Base-by-base conservation (phyloP, 352 stramenopile species). In the Peronosclerospora sorghi region DNA sequence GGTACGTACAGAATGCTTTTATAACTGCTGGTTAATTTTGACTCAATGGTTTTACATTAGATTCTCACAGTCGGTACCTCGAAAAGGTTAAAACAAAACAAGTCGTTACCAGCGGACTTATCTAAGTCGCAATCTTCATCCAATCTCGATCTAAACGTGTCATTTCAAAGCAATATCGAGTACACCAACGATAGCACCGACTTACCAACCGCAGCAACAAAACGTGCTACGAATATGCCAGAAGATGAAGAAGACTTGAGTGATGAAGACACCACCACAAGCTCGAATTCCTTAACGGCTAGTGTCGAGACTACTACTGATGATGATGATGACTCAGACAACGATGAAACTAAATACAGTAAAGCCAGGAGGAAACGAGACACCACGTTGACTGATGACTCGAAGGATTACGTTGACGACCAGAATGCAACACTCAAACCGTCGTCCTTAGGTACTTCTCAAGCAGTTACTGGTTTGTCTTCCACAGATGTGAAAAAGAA, bases 1-100 rank as follows among this genome's bases (percentile, higher is more conserved):
- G 41, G 72, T 81, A 59, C 23, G 61, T 57, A 8, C 14, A 42
- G 8, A 18, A 27, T 29, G 14, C 12, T 39, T 6, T 26, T 8
- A 27, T 12, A 36, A 5, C 23, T 23, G 37, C 13, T 18, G 30
- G 13, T 8, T 19, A 17, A 17, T 35, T 7, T 17, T 35, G 30
- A 35, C 30, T 35, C 2, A 9, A 14, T 35, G 30, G 15, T 17
- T 35, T 7, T 7, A 35, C 36, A 4, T 5, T 37, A 79, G 68
- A 42, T 70, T 13, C 67, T 81, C 36, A 64, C 42, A 4, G 40
- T 81, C 28, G 21, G 36, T 37, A 35, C 21, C 5, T 2, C 43
- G 12, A 55, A 58, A 20, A 35, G 38, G 19, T 28, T 15, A 4
- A n/a, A 35, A 15, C 8, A 17, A 4, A 24, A 44, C 19, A 18